Evolutionary conservation across 768 basidiomycete genomes (phyloP).

Genomic region (Tricholoma sp.): DNA sequence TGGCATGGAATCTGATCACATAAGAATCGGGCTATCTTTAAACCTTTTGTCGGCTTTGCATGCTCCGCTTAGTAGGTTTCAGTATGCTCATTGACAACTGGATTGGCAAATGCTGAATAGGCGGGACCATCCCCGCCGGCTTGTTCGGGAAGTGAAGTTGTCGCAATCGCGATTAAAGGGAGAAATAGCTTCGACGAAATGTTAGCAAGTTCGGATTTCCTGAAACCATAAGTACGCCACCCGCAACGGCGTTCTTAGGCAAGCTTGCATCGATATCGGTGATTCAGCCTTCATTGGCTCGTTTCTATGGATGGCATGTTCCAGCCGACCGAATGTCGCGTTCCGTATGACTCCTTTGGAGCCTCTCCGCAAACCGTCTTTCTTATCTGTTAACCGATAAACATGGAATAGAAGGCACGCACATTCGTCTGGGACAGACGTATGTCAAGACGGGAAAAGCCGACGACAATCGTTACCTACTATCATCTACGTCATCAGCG

Average conservation of each 20-base stretch:
- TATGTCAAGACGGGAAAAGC: not conserved
- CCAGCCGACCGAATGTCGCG: too few relatives aligned
- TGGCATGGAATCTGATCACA: too few relatives aligned
- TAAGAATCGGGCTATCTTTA: not conserved
- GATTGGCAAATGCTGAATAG: not conserved
- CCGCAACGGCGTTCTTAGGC: too few relatives aligned
- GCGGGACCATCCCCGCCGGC: not conserved
- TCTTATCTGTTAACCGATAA: not conserved
- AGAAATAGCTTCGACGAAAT: too few relatives aligned
- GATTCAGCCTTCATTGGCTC: too few relatives aligned
- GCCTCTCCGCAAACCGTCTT: not conserved
- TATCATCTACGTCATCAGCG: too few relatives aligned
- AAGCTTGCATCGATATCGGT: too few relatives aligned
- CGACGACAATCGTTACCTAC: too few relatives aligned
- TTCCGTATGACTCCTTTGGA: too few relatives aligned
- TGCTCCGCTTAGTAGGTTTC: not conserved
- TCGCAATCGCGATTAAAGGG: not conserved
- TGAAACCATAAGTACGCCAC: not conserved
- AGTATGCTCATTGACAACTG: not conserved
- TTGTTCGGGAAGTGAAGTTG: not conserved
- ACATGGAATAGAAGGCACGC: not conserved
- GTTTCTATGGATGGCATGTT: not conserved
- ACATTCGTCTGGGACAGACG: too few relatives aligned
- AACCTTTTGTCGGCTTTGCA: not conserved
- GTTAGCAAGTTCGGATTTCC: not conserved